Conservation (phyloP, 1,139 yeast species). For the Taphrina communis region DNA sequence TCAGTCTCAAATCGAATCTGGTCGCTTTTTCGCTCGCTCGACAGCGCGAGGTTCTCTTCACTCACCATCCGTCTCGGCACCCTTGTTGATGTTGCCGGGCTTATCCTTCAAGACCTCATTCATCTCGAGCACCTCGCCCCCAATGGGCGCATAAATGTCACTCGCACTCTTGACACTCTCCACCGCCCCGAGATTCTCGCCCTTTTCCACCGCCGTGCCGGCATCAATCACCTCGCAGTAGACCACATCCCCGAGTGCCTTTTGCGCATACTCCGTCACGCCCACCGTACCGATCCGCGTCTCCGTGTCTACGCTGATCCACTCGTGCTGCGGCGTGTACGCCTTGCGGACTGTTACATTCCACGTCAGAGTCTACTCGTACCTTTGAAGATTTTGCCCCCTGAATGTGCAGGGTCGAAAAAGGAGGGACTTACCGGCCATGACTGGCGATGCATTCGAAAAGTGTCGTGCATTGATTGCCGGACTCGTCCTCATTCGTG, state of each 20-base stretch:
- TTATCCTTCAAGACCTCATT: constrained; percentile 68
- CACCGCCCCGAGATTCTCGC: constrained; percentile 88
- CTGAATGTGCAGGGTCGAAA: no score
- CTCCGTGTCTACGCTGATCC: constrained; percentile 87
- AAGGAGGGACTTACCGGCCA: not conserved
- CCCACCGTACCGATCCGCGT: constrained; percentile 68
- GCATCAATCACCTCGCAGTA: constrained; percentile 87
- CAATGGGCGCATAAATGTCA: constrained; percentile 88
- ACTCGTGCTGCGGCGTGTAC: constrained; percentile 82
- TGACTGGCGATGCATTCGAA: not conserved
- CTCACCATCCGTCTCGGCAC: constrained; percentile 57
- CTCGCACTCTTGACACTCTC: constrained; percentile 95
- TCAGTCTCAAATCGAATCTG: not conserved
- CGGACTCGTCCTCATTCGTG: not conserved
- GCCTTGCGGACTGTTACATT: constrained; percentile 27
- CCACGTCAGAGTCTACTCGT: no score
- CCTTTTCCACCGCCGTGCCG: constrained; percentile 68
- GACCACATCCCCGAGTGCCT: constrained; percentile 97
- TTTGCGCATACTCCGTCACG: constrained; percentile 92
- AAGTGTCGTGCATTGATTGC: not conserved
- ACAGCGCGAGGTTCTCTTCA: no score
- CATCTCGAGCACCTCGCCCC: constrained; percentile 75
- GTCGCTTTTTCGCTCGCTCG: no score
- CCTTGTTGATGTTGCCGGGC: constrained; percentile 81
- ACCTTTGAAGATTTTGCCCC: no score